phyloP scores from a whole-genome alignment of 805 yeast species.

The Metschnikowia reukaufii region DNA sequence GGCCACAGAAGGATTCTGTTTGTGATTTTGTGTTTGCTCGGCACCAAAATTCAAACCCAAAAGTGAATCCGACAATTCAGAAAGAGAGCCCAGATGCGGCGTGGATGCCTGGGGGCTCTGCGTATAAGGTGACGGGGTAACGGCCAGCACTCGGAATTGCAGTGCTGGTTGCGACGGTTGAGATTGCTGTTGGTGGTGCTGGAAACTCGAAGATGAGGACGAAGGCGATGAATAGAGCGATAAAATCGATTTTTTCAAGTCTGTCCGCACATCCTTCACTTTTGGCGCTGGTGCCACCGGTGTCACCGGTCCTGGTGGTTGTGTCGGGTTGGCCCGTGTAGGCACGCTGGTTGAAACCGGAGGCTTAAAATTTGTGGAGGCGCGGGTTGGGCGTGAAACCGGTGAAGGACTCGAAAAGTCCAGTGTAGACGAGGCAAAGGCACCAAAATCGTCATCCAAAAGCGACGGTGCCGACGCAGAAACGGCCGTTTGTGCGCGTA shows the following conservation, averaged over 20 bases:
- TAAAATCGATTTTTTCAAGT: conserved; percentile 86
- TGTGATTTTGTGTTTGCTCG: conserved; percentile 7
- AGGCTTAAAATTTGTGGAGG: too few species aligned
- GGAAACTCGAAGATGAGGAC: conserved; percentile 43
- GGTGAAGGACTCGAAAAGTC: conserved; percentile 4
- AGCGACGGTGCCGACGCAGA: conserved; percentile 12
- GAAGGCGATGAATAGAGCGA: conserved; percentile 72
- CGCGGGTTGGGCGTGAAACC: conserved; percentile 8
- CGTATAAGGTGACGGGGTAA: conserved; percentile 16
- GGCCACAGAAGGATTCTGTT: too few species aligned
- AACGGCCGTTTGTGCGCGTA: background rate
- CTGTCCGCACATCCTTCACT: conserved; percentile 30
- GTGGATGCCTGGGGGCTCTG: conserved; percentile 6
- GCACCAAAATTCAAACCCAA: conserved; percentile 23
- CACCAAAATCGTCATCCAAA: conserved; percentile 45
- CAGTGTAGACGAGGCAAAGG: conserved; percentile 33
- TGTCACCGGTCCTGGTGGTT: conserved; percentile 14
- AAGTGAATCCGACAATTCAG: conserved; percentile 22
- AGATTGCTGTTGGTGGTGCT: conserved; percentile 3
- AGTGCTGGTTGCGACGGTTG: conserved; percentile 1
- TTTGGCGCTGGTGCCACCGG: conserved; percentile 7
- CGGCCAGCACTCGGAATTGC: conserved; percentile 4
- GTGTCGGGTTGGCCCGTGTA: conserved; percentile 12
- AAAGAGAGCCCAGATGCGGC: conserved; percentile 1
- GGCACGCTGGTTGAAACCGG: too few species aligned